Conservation (phyloP, 306 rosid species). For the Canavalia ensiformis region DNA sequence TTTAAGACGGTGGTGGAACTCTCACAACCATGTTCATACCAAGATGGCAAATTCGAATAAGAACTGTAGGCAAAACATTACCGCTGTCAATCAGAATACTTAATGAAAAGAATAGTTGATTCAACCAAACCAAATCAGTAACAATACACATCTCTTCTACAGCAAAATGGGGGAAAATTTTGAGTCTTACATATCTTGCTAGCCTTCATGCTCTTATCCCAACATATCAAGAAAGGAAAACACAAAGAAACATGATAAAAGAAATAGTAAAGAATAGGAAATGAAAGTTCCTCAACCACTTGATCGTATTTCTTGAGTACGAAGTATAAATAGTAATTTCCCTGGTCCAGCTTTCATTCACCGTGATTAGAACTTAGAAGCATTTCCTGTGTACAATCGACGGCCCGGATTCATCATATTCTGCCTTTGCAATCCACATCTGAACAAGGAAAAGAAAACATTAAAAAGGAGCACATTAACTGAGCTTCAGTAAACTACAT, state of each 20-base stretch:
- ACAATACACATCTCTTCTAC: conserved; percentile 68
- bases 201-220: conserved; percentile 83
- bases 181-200: conserved; percentile 67
- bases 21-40: background rate
- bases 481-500: conserved; percentile 13
- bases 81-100: conserved; percentile 17
- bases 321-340: conserved; percentile 61
- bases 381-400: conserved; percentile 99
- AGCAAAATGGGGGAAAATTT: conserved; percentile 43
- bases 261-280: conserved; percentile 56
- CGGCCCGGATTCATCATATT: conserved; percentile 96
- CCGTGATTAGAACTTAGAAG: conserved; percentile 75
- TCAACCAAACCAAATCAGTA: conserved; percentile 74
- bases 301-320: conserved; percentile 62
- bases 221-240: conserved; percentile 62
- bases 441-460: conserved; percentile 48
- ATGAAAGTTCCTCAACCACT: conserved; percentile 69
- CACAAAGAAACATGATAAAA: conserved; percentile 64
- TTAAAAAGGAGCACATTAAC: conserved; percentile 21
- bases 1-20: background rate
- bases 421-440: conserved; percentile 99
- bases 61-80: conserved; percentile 1
- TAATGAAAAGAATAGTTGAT: conserved; percentile 57
- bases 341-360: conserved; percentile 57
- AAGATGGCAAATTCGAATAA: background rate